Evolutionary conservation across 2,329 filamentous ascomycete species (phyloP).

Genomic region (Zymoseptoria brevis): DNA sequence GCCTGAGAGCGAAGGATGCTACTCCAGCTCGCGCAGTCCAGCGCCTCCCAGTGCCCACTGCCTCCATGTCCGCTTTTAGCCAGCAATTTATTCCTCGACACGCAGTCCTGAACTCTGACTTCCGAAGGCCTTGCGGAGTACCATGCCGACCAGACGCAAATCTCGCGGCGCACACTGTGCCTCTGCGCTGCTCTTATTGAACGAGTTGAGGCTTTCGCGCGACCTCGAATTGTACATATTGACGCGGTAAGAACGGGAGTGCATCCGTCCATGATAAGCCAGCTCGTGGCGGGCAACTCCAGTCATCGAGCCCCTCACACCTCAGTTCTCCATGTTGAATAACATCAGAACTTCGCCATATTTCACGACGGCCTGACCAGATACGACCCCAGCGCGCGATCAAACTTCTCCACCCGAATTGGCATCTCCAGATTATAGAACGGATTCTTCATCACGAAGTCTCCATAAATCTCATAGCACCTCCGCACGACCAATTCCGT

Average conservation of each 20-base stretch:
- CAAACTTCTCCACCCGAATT: constrained; percentile 88
- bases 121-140: no score
- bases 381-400: constrained; percentile 49
- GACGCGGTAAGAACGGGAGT: neutral
- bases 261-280: no score
- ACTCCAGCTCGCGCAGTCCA: no score
- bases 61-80: no score
- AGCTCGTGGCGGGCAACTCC: neutral
- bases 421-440: constrained; percentile 99
- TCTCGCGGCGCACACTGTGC: no score
- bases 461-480: constrained; percentile 90
- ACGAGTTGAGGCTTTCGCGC: no score
- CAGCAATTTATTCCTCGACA: no score
- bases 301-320: neutral
- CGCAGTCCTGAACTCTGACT: no score
- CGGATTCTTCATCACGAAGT: constrained; percentile 99
- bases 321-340: neutral
- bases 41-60: no score
- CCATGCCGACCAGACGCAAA: no score
- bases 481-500: constrained; percentile 74
- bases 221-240: neutral
- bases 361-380: constrained; percentile 26
- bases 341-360: neutral
- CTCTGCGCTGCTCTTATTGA: no score
- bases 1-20: neutral